Evolutionary conservation across 331 rosid genomes (phyloP), one percentile per base, ranked within the genome.

Genomic region (Stylosanthes scabra): DNA sequence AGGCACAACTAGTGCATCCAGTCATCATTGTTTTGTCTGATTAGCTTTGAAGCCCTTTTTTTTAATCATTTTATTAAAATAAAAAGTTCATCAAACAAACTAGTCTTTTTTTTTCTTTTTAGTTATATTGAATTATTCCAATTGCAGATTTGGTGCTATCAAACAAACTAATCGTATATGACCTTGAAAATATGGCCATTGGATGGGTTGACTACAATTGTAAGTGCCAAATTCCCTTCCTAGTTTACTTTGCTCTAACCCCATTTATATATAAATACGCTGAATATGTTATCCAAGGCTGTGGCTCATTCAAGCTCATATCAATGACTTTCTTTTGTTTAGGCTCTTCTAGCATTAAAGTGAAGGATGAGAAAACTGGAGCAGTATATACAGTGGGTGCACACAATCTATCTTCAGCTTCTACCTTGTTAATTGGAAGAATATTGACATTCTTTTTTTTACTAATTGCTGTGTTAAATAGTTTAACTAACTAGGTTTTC

Each of bases 131-230:
- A 31, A 67, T 80, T 67, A 59, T 80, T 81, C 45, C 61, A 70
- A 65, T 77, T 82, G 84, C 92, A 95, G 98, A 92, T 90, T 73
- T 95, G 87, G 93, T 88, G 68, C 96, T 95, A 55, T 87, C 97
- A 59, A 95, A 92, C 83, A 95, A 83, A 85, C 84, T 95, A 13
- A 91, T 95, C 44, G 3, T 92, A 44, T 92, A 92, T 34, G 91
- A 95, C 80, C 89, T 92, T 67, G 96, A 87, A 78, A 83, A 88
- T 71, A 88, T 90, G 85, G 78, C 70, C 63, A 79, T 95, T 44
- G 99, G 99, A 56, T 95, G 99, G 99, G 80, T 90, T 0, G 90
- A 88, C 42, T 88, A 83, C 81, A 88, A 92, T 75, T 95, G 99
- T 95, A 81, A 92, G 99, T 90, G 81, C 70, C 58, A 25, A 59